A percentile compares a stretch with the other conserved stretches of the same genome.
These are phyloP conservation scores for Trypanosoma vivax DNA, from an alignment of 208 protist genomes.

Conservation along the genomic window DNA sequence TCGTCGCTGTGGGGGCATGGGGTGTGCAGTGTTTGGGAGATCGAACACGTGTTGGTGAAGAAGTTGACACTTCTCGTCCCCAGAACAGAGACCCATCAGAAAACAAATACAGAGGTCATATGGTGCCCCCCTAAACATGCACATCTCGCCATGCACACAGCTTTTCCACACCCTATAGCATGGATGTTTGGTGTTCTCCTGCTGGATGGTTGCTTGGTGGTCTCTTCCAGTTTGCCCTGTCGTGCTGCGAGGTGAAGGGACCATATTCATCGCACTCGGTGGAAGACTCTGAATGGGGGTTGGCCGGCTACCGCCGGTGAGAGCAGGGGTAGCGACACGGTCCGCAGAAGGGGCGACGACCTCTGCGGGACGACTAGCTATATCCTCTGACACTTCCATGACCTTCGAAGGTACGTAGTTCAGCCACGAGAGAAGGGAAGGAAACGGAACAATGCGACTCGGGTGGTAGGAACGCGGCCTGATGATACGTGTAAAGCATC, in stretches of 20 bases:
- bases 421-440: slow-evolving; percentile 78
- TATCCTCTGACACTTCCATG: slow-evolving; percentile 58
- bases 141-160: slow-evolving; percentile 67
- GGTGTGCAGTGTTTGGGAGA: slow-evolving; percentile 24
- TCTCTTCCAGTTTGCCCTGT: too few relatives aligned
- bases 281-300: slow-evolving; percentile 48
- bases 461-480: slow-evolving; percentile 65
- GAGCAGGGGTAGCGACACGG: slow-evolving; percentile 37
- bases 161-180: slow-evolving; percentile 68
- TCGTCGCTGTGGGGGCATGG: slow-evolving; percentile 20
- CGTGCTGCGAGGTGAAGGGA: slow-evolving; percentile 8
- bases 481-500: slow-evolving; percentile 72
- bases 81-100: slow-evolving; percentile 69
- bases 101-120: slow-evolving; percentile 63
- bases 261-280: slow-evolving; percentile 59
- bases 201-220: too few relatives aligned
- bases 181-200: slow-evolving; percentile 30
- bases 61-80: slow-evolving; percentile 8
- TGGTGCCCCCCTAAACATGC: slow-evolving; percentile 63
- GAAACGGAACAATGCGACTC: slow-evolving; percentile 72
- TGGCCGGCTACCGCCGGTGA: slow-evolving; percentile 34
- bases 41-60: slow-evolving; percentile 30
- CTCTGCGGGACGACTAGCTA: slow-evolving; percentile 64
- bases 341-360: slow-evolving; percentile 75
- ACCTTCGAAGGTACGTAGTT: slow-evolving; percentile 64